Evolutionary conservation across 441 rosid species (phyloP).

Genomic region (Croton setiger): DNA sequence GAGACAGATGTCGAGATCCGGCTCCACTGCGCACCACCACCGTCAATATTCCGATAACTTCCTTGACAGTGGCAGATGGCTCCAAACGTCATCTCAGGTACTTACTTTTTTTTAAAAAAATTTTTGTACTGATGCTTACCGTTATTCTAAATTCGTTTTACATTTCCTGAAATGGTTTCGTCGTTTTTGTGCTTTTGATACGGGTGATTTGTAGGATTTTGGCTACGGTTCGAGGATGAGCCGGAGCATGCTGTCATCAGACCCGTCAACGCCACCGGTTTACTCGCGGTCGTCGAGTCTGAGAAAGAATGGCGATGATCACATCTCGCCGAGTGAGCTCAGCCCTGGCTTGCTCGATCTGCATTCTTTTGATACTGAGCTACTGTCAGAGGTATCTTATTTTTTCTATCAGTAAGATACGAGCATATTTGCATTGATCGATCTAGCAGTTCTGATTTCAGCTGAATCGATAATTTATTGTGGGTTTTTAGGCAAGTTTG

Average conservation of each 20-base stretch:
- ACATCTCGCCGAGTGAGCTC: constrained; percentile 37
- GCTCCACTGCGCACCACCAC: constrained; percentile 42
- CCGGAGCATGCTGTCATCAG: constrained; percentile 33
- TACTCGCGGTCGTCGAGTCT: constrained; percentile 45
- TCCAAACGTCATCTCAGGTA: constrained; percentile 39
- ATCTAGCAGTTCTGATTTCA: not conserved
- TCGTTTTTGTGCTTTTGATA: not conserved
- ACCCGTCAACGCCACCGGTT: constrained; percentile 37
- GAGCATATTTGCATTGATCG: constrained; percentile 1
- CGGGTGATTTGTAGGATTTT: constrained; percentile 26
- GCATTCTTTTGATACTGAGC: constrained; percentile 64
- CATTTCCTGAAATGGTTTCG: not conserved
- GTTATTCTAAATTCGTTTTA: not conserved
- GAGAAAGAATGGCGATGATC: constrained; percentile 49
- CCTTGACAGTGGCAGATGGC: constrained; percentile 38
- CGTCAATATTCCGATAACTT: constrained; percentile 58
- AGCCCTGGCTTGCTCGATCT: constrained; percentile 68
- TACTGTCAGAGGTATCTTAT: constrained; percentile 44
- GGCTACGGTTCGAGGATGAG: constrained; percentile 36
- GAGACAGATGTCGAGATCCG: constrained; percentile 42
- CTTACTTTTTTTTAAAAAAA: not conserved
- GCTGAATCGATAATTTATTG: not conserved
- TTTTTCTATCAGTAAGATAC: not conserved
- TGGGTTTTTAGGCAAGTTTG: not conserved
- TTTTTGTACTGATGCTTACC: not conserved